These are phyloP conservation scores for Westerdykella ornata DNA, from an alignment of 2,329 filamentous ascomycete genomes.

Conservation along the genomic window DNA sequence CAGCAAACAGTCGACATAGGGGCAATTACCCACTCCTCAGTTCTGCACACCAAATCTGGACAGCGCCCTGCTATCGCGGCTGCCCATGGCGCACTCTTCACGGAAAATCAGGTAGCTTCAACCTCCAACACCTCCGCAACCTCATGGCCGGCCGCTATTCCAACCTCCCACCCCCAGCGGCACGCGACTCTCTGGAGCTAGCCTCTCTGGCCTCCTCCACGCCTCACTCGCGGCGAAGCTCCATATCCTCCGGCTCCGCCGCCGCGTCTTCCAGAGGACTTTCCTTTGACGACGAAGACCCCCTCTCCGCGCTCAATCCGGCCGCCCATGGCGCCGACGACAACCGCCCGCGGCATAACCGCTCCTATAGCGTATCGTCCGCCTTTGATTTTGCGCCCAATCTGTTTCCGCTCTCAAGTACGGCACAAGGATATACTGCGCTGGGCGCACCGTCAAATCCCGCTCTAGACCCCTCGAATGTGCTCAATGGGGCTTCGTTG, in stretches of 20 bases:
- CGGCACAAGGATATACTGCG: conserved; percentile 69
- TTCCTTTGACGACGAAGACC: conserved; percentile 82
- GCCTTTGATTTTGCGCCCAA: conserved; percentile 94
- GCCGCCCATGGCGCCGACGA: conserved; percentile 42
- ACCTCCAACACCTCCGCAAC: conserved; percentile 6
- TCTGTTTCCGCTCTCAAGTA: conserved; percentile 85
- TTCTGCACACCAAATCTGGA: neutral
- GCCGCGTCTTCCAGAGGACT: conserved; percentile 86
- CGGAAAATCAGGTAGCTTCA: conserved; percentile 13
- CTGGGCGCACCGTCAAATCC: conserved; percentile 66
- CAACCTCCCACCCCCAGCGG: conserved; percentile 34
- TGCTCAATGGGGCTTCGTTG: conserved; percentile 66
- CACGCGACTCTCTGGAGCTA: conserved; percentile 91
- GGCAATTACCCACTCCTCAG: too few relatives aligned
- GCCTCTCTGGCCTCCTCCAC: conserved; percentile 88
- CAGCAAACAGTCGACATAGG: too few relatives aligned
- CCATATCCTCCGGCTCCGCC: conserved; percentile 66
- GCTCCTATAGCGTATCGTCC: conserved; percentile 84
- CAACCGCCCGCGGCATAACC: conserved; percentile 44
- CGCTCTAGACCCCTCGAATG: conserved; percentile 48
- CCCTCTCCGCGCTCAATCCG: conserved; percentile 54
- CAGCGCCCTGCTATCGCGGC: conserved; percentile 8
- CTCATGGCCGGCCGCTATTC: conserved; percentile 37
- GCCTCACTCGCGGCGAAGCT: conserved; percentile 57
- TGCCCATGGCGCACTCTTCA: conserved; percentile 22